A percentile compares a stretch with the other conserved stretches of the same genome.
Evolutionary conservation across 2,329 filamentous ascomycete genomes (phyloP).

Genomic region (Chalara sp.): DNA sequence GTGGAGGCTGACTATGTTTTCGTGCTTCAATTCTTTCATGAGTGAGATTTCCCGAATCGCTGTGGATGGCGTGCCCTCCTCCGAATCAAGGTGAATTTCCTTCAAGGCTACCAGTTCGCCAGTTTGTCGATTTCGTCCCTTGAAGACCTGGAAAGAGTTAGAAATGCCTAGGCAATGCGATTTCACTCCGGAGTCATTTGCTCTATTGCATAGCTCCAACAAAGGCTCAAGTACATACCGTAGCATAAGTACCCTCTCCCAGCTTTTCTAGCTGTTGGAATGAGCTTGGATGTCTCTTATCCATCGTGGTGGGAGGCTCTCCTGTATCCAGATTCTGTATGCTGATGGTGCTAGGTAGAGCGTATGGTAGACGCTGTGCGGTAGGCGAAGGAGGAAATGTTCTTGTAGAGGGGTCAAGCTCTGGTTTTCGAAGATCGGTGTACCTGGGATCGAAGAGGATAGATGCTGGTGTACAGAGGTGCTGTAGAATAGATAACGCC

Average conservation of each 20-base stretch:
- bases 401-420: conserved; percentile 8
- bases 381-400: conserved; percentile 24
- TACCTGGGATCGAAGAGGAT: conserved; percentile 34
- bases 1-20: conserved; percentile 94
- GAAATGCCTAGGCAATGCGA: background rate
- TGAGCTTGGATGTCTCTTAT: conserved; percentile 80
- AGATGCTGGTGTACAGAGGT: conserved; percentile 31
- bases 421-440: conserved; percentile 27
- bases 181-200: no score
- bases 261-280: conserved; percentile 99
- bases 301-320: conserved; percentile 50
- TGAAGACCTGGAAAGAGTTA: conserved; percentile 68
- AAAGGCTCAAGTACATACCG: conserved; percentile 44
- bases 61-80: conserved; percentile 95
- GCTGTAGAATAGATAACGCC: conserved; percentile 23
- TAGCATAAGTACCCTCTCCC: conserved; percentile 97
- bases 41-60: conserved; percentile 97
- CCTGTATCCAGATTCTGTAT: conserved; percentile 24
- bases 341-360: conserved; percentile 27
- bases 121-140: conserved; percentile 93
- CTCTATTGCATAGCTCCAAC: background rate
- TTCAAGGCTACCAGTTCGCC: conserved; percentile 95
- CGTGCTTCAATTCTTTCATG: conserved; percentile 99
- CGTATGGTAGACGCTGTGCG: conserved; percentile 14
- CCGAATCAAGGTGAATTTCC: conserved; percentile 96